A percentile compares a stretch with the other conserved stretches of the same genome.
phyloP scores from a whole-genome alignment of 306 rosid genomes.

The Quillaja saponaria region DNA sequence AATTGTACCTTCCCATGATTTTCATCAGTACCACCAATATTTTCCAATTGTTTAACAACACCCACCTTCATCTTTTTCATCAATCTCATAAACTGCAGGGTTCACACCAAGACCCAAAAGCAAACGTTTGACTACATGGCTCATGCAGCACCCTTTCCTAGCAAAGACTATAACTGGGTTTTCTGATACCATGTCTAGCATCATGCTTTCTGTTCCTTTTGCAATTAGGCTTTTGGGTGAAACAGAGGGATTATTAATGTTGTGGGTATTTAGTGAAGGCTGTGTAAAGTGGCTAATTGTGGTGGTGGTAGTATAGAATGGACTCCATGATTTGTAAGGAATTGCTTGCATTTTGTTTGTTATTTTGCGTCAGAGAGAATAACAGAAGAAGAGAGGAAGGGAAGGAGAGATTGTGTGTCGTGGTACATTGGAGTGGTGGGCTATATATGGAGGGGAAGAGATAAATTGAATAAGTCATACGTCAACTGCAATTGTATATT shows the following conservation, averaged over 20 bases:
- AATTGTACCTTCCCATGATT: constrained; percentile 35
- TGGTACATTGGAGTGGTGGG: neutral
- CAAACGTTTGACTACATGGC: constrained; percentile 60
- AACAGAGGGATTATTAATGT: neutral
- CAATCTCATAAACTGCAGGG: constrained; percentile 57
- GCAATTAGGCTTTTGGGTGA: neutral
- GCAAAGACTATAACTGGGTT: constrained; percentile 56
- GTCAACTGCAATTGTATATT: constrained; percentile 44
- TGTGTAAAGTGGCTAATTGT: constrained; percentile 18
- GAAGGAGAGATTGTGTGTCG: neutral
- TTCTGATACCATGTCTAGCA: constrained; percentile 44
- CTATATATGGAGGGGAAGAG: constrained; percentile 27
- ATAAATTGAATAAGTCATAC: constrained; percentile 46
- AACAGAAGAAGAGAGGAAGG: neutral
- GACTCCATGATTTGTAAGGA: constrained; percentile 60
- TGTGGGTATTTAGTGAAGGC: neutral
- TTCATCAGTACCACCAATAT: neutral
- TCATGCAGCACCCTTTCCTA: constrained; percentile 62
- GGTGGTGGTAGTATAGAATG: constrained; percentile 26
- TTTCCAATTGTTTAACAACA: constrained; percentile 40
- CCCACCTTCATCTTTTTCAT: constrained; percentile 48
- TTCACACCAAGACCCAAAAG: constrained; percentile 61
- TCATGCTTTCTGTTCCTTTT: neutral
- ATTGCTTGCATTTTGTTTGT: constrained; percentile 62
- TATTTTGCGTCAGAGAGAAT: neutral